Base-by-base conservation (phyloP, 2,329 filamentous ascomycete genomes). In the Metarhizium humberi region DNA sequence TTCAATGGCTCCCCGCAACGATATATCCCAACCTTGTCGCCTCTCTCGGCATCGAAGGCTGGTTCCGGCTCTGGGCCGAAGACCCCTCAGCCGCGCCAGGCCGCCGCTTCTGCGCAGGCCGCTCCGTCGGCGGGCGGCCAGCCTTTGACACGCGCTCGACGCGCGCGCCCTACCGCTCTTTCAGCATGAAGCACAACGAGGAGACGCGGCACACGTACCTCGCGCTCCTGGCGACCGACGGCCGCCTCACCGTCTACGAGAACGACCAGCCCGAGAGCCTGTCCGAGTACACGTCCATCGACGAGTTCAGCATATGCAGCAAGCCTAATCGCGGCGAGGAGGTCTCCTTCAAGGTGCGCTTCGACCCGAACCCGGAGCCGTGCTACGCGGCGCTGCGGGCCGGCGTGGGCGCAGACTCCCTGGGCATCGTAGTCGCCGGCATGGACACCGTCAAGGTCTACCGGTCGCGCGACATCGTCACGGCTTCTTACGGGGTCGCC, bases 1-100 rank as follows among this genome's bases (percentile, higher is more conserved):
- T 95, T 54, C 90, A 94, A 78, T 97, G 92, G 92, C 88, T 95
- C 56, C 90, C 91, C 1, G 88, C 91, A 0, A 92, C 89, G 59
- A 85, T 94, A 57, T 94, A 94, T 62, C 90, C 83, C 42, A 85
- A 94, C 66, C 82, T 95, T 63, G 77, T 97, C 62, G 92, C 87
- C 55, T 95, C 88, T 54, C 87, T 96, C 57, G 90, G 89, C 59
- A 88, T 92, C 65, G 92, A 96, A 64, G 90, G 92, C 65, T 86
- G 86, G 69, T 90, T 95, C 75, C 90, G 91, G 68, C 79, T 97
- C 60, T 97, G 92, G 92, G 86, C 88, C 58, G 92, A 96, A 73
- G 90, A 96, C 71, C 85, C 88, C 16, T 87, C 86, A 1, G 87
- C 94, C 51, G 79, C 88, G 1, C 85, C 86, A 0, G 90, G 91